These are phyloP conservation scores for Ilyonectria sp. DNA, from an alignment of 2,329 filamentous ascomycete genomes.

Conservation along the genomic window DNA sequence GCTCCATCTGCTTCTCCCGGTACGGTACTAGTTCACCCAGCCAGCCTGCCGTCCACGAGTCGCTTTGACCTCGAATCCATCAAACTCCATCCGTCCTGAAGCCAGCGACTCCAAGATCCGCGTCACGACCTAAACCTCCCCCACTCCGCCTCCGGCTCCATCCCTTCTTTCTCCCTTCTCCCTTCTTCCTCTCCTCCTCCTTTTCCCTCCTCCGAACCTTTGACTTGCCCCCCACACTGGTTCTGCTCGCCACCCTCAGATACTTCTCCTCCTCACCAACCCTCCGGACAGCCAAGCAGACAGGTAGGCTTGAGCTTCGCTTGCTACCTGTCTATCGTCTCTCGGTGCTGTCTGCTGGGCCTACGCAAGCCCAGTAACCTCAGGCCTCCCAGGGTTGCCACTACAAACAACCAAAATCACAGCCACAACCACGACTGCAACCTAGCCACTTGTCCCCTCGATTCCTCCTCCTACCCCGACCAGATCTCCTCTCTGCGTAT, in stretches of 20 bases:
- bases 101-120: slow-evolving; percentile 28
- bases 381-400: no score
- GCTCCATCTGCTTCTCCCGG: slow-evolving; percentile 9
- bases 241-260: neutral
- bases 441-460: slow-evolving; percentile 12
- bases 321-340: slow-evolving; percentile 2
- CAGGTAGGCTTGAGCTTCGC: slow-evolving; percentile 5
- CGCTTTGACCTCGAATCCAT: slow-evolving; percentile 26
- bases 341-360: neutral
- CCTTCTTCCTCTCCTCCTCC: slow-evolving; percentile 5
- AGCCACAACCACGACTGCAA: neutral
- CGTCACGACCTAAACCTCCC: slow-evolving; percentile 25
- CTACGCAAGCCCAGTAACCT: neutral
- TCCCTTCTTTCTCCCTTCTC: slow-evolving; percentile 5
- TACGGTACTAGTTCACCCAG: slow-evolving; percentile 16
- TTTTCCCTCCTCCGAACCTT: slow-evolving; percentile 27
- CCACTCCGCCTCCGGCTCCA: slow-evolving; percentile 13
- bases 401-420: neutral
- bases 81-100: slow-evolving; percentile 25
- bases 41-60: slow-evolving; percentile 11
- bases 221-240: slow-evolving; percentile 14
- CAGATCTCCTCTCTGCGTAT: neutral
- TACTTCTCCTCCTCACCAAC: neutral
- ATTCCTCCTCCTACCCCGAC: neutral
- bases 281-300: slow-evolving; percentile 8